Evolutionary conservation across 352 stramenopile genomes (phyloP).

Genomic region (Thraustochytrium sp.): DNA sequence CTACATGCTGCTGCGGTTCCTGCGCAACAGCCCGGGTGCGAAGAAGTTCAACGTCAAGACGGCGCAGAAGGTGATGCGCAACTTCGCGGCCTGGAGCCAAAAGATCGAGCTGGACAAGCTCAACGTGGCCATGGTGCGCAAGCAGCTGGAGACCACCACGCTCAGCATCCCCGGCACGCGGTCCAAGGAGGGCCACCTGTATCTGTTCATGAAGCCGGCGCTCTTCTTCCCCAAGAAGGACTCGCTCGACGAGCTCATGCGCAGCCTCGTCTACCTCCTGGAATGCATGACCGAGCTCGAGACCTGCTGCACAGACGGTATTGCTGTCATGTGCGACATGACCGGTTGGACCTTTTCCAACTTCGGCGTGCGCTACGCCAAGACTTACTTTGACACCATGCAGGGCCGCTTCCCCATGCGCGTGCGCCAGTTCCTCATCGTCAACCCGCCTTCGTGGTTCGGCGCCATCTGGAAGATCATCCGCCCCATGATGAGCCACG

Average conservation of each 20-base stretch:
- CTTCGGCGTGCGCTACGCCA: slow-evolving; percentile 5
- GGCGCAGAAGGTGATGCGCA: background rate
- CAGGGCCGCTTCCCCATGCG: slow-evolving; percentile 4
- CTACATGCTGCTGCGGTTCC: slow-evolving; percentile 13
- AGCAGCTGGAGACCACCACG: background rate
- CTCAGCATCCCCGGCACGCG: background rate
- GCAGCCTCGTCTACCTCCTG: background rate
- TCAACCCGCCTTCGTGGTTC: slow-evolving; percentile 7
- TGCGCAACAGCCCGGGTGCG: background rate
- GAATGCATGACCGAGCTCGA: slow-evolving; percentile 23
- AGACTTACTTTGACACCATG: slow-evolving; percentile 28
- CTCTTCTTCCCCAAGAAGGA: slow-evolving; percentile 8
- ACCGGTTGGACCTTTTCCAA: slow-evolving; percentile 5
- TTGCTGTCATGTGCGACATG: slow-evolving; percentile 20
- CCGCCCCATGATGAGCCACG: background rate
- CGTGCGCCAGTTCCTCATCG: background rate
- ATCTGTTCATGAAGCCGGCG: slow-evolving; percentile 3
- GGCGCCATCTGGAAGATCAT: background rate
- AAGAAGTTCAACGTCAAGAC: background rate
- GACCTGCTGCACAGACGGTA: background rate
- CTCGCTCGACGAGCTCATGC: slow-evolving; percentile 16
- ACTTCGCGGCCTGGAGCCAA: slow-evolving; percentile 3
- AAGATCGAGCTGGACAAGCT: background rate
- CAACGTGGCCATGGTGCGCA: slow-evolving; percentile 1
- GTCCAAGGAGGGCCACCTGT: background rate